phyloP scores from a whole-genome alignment of 2,329 filamentous ascomycete genomes.

The Plectosphaerella sp. region DNA sequence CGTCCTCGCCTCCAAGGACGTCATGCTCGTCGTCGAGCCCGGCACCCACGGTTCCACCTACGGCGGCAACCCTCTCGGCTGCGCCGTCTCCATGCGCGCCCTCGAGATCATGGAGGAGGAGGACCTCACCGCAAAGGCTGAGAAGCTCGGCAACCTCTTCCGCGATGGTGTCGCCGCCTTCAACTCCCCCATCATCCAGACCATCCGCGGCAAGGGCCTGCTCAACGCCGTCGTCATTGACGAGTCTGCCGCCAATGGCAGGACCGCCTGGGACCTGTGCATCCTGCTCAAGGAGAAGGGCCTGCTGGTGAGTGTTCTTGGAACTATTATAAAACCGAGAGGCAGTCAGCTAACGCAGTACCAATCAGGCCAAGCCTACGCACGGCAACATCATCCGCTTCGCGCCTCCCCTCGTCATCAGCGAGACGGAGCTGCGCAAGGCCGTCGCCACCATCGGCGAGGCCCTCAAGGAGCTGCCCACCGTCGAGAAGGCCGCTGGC shows the following conservation, averaged over 20 bases:
- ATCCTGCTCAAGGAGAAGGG: constrained; percentile 95
- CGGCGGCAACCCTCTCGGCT: constrained; percentile 92
- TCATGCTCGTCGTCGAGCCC: constrained; percentile 94
- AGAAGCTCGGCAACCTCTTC: constrained; percentile 78
- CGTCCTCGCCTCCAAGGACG: constrained; percentile 79
- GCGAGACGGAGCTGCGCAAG: constrained; percentile 75
- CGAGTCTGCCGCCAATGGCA: constrained; percentile 77
- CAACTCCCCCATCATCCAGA: constrained; percentile 74
- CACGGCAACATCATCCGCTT: constrained; percentile 98
- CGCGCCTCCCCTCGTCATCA: constrained; percentile 93
- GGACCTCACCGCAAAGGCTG: constrained; percentile 73
- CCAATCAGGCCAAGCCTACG: constrained; percentile 83
- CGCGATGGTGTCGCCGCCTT: constrained; percentile 72
- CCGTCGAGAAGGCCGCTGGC: constrained; percentile 29
- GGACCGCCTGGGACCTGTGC: constrained; percentile 94
- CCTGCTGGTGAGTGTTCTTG: constrained; percentile 63
- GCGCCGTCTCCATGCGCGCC: constrained; percentile 90
- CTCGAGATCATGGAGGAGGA: constrained; percentile 93
- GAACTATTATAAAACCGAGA: background rate
- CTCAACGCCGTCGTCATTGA: constrained; percentile 97
- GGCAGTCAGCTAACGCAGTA: constrained; percentile 9
- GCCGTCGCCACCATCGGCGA: constrained; percentile 77
- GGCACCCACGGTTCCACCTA: constrained; percentile 99
- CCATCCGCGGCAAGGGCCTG: constrained; percentile 85
- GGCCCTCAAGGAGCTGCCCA: constrained; percentile 77